Evolutionary conservation across 2,329 filamentous ascomycete genomes (phyloP).

Genomic region (Fusarium albidum): DNA sequence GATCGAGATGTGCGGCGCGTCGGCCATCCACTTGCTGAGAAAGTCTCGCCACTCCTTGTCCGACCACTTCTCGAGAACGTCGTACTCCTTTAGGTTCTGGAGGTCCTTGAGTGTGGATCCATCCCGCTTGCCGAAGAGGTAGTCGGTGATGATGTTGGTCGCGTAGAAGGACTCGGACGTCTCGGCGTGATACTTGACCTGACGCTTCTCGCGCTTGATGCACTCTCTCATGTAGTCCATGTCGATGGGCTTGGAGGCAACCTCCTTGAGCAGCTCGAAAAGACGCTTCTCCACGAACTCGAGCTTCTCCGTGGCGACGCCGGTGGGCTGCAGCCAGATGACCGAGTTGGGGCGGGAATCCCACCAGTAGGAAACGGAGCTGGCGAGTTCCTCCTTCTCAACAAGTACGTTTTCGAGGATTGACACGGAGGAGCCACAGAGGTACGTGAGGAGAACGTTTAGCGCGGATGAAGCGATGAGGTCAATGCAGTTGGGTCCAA

Average conservation of each 20-base stretch:
- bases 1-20: slow-evolving; percentile 87
- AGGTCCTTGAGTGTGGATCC: slow-evolving; percentile 77
- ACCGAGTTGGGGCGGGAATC: slow-evolving; percentile 83
- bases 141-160: slow-evolving; percentile 87
- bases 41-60: slow-evolving; percentile 86
- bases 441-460: slow-evolving; percentile 82
- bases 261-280: slow-evolving; percentile 82
- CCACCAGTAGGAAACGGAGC: slow-evolving; percentile 80
- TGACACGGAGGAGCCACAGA: slow-evolving; percentile 92
- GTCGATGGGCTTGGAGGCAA: slow-evolving; percentile 81
- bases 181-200: slow-evolving; percentile 85
- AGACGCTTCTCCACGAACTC: slow-evolving; percentile 85
- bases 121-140: slow-evolving; percentile 86
- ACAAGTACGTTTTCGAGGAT: slow-evolving; percentile 92
- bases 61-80: slow-evolving; percentile 78
- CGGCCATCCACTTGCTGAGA: slow-evolving; percentile 82
- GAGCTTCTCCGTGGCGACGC: slow-evolving; percentile 87
- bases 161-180: slow-evolving; percentile 83
- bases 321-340: slow-evolving; percentile 85
- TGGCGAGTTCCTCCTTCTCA: slow-evolving; percentile 91
- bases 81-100: slow-evolving; percentile 65
- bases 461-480: slow-evolving; percentile 74
- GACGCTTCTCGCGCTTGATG: slow-evolving; percentile 80
- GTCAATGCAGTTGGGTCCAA: slow-evolving; percentile 85
- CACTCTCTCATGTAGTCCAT: slow-evolving; percentile 92